Evolutionary conservation across 2,329 filamentous ascomycete genomes (phyloP).

Genomic region (Cytospora piceae): DNA sequence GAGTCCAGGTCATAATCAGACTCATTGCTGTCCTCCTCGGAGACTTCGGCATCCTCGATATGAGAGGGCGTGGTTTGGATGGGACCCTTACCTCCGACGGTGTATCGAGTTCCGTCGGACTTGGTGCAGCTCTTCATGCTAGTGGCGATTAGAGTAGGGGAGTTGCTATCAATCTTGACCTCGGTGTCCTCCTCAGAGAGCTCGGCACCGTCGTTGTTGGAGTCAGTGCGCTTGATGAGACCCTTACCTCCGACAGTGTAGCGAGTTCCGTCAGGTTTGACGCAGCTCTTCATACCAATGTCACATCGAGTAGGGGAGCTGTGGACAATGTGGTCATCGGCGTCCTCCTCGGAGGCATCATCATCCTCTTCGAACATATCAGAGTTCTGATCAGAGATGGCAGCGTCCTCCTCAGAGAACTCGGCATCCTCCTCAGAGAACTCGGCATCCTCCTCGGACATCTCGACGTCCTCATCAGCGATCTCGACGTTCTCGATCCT

Average conservation of each 20-base stretch:
- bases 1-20: conserved; percentile 1
- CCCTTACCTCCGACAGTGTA: not conserved
- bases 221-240: not conserved
- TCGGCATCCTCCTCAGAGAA: conserved; percentile 5
- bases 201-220: not conserved
- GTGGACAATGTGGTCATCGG: not conserved
- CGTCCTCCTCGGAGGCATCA: not conserved
- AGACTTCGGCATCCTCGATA: not conserved
- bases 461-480: conserved; percentile 8
- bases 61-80: not conserved
- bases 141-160: too few species aligned
- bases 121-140: not conserved
- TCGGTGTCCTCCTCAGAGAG: not conserved
- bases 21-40: not conserved
- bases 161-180: too few species aligned
- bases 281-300: not conserved
- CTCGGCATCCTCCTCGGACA: too few species aligned
- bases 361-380: not conserved
- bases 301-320: not conserved
- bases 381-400: not conserved
- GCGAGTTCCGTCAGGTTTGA: not conserved
- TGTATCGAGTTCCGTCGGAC: not conserved
- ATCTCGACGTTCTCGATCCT: not conserved
- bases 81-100: not conserved
- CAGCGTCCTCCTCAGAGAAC: not conserved